phyloP scores from a whole-genome alignment of 192 early-diverging fungal species.

The Ambispora gerdemannii region DNA sequence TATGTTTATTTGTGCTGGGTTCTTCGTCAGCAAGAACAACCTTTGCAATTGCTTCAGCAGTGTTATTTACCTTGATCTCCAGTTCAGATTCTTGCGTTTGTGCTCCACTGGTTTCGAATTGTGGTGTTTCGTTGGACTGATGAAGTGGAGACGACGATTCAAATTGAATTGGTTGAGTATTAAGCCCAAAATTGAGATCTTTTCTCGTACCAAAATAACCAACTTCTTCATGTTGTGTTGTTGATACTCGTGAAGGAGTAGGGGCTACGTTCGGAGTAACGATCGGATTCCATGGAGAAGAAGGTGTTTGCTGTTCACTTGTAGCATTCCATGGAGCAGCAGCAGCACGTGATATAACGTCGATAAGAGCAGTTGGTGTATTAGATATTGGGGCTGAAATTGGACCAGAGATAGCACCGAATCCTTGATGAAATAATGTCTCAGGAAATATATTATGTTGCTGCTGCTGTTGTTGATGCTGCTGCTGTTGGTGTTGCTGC shows the following conservation, averaged over 20 bases:
- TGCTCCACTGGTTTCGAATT: slow-evolving; percentile 23
- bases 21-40: slow-evolving; percentile 3
- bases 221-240: slow-evolving; percentile 36
- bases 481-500: slow-evolving; percentile 33
- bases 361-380: slow-evolving; percentile 29
- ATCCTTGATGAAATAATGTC: neutral
- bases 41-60: slow-evolving; percentile 21
- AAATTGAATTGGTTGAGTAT: slow-evolving; percentile 36
- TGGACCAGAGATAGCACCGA: slow-evolving; percentile 28
- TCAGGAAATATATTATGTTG: neutral
- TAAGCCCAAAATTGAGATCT: slow-evolving; percentile 10
- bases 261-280: slow-evolving; percentile 25
- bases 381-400: slow-evolving; percentile 33
- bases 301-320: slow-evolving; percentile 4
- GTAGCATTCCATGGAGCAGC: slow-evolving; percentile 10
- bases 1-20: neutral
- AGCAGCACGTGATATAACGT: slow-evolving; percentile 21
- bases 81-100: slow-evolving; percentile 42
- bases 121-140: slow-evolving; percentile 39
- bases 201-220: slow-evolving; percentile 29
- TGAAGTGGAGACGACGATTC: slow-evolving; percentile 34
- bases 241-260: slow-evolving; percentile 39
- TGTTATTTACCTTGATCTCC: slow-evolving; percentile 39
- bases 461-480: slow-evolving; percentile 32
- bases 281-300: slow-evolving; percentile 37